Conservation (phyloP, 805 yeast species). For the Suhomyces kilbournensis region DNA sequence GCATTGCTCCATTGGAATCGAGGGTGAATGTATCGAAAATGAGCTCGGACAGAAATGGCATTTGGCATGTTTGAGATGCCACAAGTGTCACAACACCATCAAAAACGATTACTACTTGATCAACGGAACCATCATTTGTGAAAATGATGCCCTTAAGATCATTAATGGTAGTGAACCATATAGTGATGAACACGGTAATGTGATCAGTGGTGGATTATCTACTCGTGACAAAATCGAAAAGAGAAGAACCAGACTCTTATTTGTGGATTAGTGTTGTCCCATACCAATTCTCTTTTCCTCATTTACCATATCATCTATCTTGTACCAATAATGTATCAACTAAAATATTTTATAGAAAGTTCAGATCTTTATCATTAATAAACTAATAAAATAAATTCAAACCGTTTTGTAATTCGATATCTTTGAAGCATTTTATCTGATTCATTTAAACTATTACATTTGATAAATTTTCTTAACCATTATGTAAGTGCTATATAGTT, state of each 20-base stretch:
- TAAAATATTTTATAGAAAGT: background rate
- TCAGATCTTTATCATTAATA: background rate
- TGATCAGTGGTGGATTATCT: slow-evolving; percentile 18
- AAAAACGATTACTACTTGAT: slow-evolving; percentile 53
- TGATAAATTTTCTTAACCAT: background rate
- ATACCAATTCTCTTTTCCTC: background rate
- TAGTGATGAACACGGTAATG: slow-evolving; percentile 19
- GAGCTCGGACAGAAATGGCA: slow-evolving; percentile 74
- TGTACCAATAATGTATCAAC: background rate
- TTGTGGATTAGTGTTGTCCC: slow-evolving; percentile 19
- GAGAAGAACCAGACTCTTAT: slow-evolving; percentile 42
- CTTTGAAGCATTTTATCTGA: no score
- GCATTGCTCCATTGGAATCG: slow-evolving; percentile 72
- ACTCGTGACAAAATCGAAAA: slow-evolving; percentile 38
- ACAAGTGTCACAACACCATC: slow-evolving; percentile 52
- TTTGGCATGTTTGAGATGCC: slow-evolving; percentile 66
- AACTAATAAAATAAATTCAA: background rate
- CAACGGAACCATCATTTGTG: slow-evolving; percentile 51
- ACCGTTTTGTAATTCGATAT: background rate
- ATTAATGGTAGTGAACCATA: slow-evolving; percentile 23
- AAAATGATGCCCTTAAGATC: slow-evolving; percentile 35
- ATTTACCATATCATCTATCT: background rate
- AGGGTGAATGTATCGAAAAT: slow-evolving; percentile 86
- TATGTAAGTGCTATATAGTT: background rate
- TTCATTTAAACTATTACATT: no score